Evolutionary conservation across 306 rosid genomes (phyloP), one percentile per base, ranked within the genome.

Genomic region (Vigna reflexopilosa): DNA sequence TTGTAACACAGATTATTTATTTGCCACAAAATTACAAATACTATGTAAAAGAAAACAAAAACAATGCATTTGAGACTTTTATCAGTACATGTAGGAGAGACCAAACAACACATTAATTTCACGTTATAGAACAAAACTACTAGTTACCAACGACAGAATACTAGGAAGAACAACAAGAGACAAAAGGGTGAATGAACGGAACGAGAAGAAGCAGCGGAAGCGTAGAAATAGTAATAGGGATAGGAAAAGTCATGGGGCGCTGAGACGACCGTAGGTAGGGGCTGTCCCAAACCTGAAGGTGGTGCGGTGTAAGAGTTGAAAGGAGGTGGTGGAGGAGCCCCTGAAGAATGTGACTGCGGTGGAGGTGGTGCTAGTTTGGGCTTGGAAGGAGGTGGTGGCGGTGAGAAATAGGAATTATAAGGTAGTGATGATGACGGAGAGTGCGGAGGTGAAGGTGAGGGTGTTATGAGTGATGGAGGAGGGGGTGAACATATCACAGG

Each of bases 401-500:
- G 77, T 1, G 83, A 49, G 16, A 64, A 17, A 72, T 26, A n/a
- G 12, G 68, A 36, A 42, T 9, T 42, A 42, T 42, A 42, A 42
- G 47, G 47, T 14, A 5, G 8, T 6, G 81, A 74, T 4, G 86
- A 28, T 4, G 86, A 36, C 0, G 83, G 77, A 11, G 83, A 66
- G 24, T 82, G 84, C 13, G 70, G 80, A 30, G 17, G 2, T 1
- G 68, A 8, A 0, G 83, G 57, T 48, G 82, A 13, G 9, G 78
- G 58, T 45, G 59, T 8, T 54, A 36, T 36, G 20, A 80, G 72
- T 1, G 72, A 73, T 55, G 87, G 77, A 24, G 91, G 86, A 24
- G 98, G 93, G 1, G 96, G 89, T 28, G 98, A 82, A 51, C 98
- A 93, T 34, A 93, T 77, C 7, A 84, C 76, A 1, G 96, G 94